Base-by-base conservation (phyloP, 2,329 filamentous ascomycete species). In the Fusarium sp. region DNA sequence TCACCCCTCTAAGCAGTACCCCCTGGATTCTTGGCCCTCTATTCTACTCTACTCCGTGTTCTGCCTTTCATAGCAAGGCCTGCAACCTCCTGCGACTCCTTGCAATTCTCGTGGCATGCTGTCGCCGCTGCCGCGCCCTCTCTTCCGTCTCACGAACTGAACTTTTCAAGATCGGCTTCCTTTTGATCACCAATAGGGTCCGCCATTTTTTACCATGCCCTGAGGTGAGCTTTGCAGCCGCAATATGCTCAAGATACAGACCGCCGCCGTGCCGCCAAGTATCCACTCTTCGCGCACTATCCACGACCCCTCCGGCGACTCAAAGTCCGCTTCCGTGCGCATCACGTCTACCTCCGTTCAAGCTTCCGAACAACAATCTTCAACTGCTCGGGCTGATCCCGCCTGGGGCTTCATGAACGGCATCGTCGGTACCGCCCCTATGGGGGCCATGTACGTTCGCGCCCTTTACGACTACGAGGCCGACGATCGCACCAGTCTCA, bases 391-490 rank as follows among this genome's bases (percentile, higher is more conserved):
- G 65, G 66, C 65, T 65, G 72, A 75, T 70, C 71, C 71, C 72
- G 59, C 72, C 62, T 72, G 71, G 73, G 70, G 64, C 70, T 60
- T 73, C 69, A 90, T 90, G 88, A 90, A 90, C 79, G 87, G 87
- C 70, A 83, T 89, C 69, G 82, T 87, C 74, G 85, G 86, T 67
- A 84, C 86, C 70, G 84, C 87, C 77, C 87, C 88, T 64, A 84
- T 84, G 65, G 87, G 89, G 78, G 89, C 90, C 77, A 91, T 98
- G 85, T 98, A 96, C 79, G 96, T 99, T 77, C 92, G 94, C 77
- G 96, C 96, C 48, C 88, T 98, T 69, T 99, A 98, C 85, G 93
- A 98, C 84, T 99, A 98, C 84, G 93, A 98, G 78, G 93, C 96
- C 77, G 95, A 99, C 82, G 96, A 99, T 81, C 90, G 93, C 75